phyloP scores from a whole-genome alignment of 441 rosid species.

The Brassica hybrid region DNA sequence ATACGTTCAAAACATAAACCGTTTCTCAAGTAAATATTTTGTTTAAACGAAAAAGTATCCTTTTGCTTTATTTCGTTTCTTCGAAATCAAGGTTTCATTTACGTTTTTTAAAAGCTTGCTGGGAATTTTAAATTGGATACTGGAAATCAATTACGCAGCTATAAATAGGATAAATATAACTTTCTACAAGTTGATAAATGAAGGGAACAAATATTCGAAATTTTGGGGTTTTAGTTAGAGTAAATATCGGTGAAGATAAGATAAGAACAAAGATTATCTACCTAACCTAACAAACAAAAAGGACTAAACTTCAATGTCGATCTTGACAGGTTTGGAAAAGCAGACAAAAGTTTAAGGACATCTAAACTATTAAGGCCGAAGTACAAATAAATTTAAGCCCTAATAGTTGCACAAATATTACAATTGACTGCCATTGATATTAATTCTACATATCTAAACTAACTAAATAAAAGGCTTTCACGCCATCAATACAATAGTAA shows the following conservation, averaged over 20 bases:
- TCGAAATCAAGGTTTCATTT: not conserved
- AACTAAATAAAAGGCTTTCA: too few relatives aligned
- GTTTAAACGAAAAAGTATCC: too few relatives aligned
- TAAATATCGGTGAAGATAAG: not conserved
- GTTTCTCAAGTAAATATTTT: too few relatives aligned
- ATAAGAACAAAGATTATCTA: not conserved
- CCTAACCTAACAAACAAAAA: conserved; percentile 3
- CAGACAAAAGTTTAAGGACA: not conserved
- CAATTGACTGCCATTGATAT: too few relatives aligned
- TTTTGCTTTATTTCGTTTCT: too few relatives aligned
- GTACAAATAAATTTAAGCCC: too few relatives aligned
- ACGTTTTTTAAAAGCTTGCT: not conserved
- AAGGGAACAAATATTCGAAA: not conserved
- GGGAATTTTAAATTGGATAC: too few relatives aligned
- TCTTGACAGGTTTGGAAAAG: conserved; percentile 2
- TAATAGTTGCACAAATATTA: too few relatives aligned
- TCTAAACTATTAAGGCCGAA: too few relatives aligned
- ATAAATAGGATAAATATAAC: not conserved
- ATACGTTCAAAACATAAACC: too few relatives aligned
- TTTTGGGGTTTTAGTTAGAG: not conserved
- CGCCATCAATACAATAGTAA: too few relatives aligned
- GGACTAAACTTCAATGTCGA: not conserved
- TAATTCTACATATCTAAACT: too few relatives aligned
- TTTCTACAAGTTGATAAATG: not conserved
- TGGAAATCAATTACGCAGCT: not conserved